These are phyloP conservation scores for Malus sieversii DNA, from an alignment of 306 rosid species.

Conservation along the genomic window DNA sequence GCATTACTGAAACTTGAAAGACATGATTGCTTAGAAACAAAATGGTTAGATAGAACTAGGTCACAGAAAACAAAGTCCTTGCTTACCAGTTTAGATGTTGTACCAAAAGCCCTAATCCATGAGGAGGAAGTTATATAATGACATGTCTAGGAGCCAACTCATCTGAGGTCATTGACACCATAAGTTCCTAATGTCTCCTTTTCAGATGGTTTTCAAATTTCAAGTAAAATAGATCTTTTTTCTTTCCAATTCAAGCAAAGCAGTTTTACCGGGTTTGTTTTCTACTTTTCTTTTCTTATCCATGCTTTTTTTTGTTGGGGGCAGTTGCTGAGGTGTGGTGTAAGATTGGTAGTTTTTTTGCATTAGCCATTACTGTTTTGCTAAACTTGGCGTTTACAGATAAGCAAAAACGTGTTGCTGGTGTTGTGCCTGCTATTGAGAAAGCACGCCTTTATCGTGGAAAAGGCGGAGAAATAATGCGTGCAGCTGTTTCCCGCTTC, in stretches of 20 bases:
- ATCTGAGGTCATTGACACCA: not conserved
- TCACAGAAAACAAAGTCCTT: not conserved
- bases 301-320: not conserved
- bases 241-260: too few relatives aligned
- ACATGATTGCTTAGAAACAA: not conserved
- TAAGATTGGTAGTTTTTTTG: not conserved
- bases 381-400: slow-evolving; percentile 37
- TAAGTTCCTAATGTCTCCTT: too few relatives aligned
- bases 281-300: not conserved
- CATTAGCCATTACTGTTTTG: slow-evolving; percentile 11
- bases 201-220: not conserved
- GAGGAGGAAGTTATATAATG: not conserved
- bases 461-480: slow-evolving; percentile 99
- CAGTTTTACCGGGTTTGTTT: too few relatives aligned
- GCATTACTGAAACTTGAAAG: not conserved
- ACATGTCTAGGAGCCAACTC: not conserved
- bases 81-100: not conserved
- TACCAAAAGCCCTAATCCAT: not conserved
- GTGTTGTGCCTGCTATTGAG: slow-evolving; percentile 75
- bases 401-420: slow-evolving; percentile 63
- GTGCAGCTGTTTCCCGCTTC: slow-evolving; percentile 83
- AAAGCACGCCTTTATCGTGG: slow-evolving; percentile 95
- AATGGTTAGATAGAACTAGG: not conserved
- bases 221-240: too few relatives aligned
- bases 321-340: not conserved